phyloP scores from a whole-genome alignment of 2,329 filamentous ascomycete genomes.

The Apiospora hydei region DNA sequence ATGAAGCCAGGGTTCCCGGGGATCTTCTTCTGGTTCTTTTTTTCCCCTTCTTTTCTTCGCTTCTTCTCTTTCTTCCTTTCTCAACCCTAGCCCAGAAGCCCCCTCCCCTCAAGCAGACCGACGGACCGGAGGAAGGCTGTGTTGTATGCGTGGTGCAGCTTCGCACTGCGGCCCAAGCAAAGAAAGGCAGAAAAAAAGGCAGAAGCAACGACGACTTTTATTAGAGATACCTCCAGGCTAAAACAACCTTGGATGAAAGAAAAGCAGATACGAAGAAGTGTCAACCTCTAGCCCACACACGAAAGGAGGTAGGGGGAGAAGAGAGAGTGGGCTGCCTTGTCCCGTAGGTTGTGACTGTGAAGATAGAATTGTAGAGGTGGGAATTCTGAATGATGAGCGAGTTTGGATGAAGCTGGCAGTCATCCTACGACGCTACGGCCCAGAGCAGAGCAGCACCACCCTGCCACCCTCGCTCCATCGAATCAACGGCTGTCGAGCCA shows the following conservation, averaged over 20 bases:
- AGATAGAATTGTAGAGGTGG: slow-evolving; percentile 23
- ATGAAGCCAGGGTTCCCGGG: slow-evolving; percentile 23
- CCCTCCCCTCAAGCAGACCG: slow-evolving; percentile 17
- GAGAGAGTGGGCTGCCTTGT: slow-evolving; percentile 24
- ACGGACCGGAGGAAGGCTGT: slow-evolving; percentile 14
- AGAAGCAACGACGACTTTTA: slow-evolving; percentile 25
- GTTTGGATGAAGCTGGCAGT: slow-evolving; percentile 22
- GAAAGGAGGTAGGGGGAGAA: slow-evolving; percentile 23
- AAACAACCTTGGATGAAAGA: slow-evolving; percentile 12
- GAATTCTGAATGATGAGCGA: slow-evolving; percentile 23
- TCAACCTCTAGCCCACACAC: slow-evolving; percentile 25
- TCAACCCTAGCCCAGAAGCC: slow-evolving; percentile 17
- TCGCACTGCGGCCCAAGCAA: slow-evolving; percentile 21
- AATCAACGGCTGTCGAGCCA: slow-evolving; percentile 11
- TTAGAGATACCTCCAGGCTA: slow-evolving; percentile 23
- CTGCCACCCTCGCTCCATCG: slow-evolving; percentile 13
- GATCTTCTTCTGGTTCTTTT: neutral
- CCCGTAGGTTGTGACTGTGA: slow-evolving; percentile 23
- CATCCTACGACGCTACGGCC: slow-evolving; percentile 19
- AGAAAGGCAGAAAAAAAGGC: slow-evolving; percentile 7
- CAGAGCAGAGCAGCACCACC: slow-evolving; percentile 11
- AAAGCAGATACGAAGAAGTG: slow-evolving; percentile 20
- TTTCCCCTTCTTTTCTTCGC: neutral
- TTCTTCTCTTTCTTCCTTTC: neutral
- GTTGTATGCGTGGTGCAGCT: slow-evolving; percentile 12